phyloP scores from a whole-genome alignment of 495 filamentous ascomycete species.

The Neurospora africana region DNA sequence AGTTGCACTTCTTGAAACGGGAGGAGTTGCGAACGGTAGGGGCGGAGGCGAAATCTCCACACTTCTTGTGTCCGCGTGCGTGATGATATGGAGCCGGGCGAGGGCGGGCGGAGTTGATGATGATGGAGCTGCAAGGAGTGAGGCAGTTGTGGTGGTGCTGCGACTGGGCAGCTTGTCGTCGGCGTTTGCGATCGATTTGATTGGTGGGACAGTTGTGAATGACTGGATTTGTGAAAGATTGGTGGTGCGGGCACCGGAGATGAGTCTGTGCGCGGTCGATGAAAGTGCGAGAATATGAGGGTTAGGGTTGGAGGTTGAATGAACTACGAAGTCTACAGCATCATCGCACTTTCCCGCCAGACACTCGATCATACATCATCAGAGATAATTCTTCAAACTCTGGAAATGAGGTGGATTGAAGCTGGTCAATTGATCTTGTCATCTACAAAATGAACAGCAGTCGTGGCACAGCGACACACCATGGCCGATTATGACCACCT shows the following conservation, averaged over 20 bases:
- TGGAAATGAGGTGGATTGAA: background rate
- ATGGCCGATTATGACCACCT: background rate
- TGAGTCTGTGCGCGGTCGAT: background rate
- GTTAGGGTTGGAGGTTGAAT: background rate
- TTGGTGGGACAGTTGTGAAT: background rate
- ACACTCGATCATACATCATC: background rate
- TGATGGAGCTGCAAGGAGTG: background rate
- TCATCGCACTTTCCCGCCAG: background rate
- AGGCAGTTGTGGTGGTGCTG: background rate
- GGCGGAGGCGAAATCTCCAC: background rate
- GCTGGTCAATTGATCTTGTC: background rate
- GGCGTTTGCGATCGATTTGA: background rate
- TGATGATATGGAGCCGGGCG: background rate
- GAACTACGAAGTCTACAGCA: background rate
- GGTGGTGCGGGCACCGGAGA: background rate
- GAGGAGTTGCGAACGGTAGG: background rate
- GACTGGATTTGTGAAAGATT: background rate
- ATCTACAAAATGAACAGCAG: background rate
- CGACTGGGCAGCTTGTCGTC: background rate
- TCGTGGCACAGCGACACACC: background rate
- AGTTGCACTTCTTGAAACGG: background rate
- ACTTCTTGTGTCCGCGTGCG: background rate
- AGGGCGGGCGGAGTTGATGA: background rate
- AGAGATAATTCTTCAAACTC: background rate
- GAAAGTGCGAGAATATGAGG: background rate